Evolutionary conservation across 345 rosid genomes (phyloP).

Genomic region (Citrus inodora): DNA sequence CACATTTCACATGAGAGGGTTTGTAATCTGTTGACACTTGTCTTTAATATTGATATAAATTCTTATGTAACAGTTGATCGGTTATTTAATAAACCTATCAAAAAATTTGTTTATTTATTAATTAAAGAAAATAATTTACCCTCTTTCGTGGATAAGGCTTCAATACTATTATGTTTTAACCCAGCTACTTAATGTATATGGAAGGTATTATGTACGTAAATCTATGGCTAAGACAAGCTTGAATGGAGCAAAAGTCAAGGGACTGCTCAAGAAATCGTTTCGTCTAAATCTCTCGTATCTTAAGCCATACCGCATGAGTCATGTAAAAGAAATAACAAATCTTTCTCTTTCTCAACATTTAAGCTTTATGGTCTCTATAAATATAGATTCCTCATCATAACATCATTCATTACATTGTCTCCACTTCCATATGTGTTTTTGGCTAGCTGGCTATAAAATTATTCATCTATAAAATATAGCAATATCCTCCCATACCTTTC

Average conservation of each 20-base stretch:
- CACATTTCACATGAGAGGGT: too few species aligned
- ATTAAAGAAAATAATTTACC: too few species aligned
- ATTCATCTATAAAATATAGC: not conserved
- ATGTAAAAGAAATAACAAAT: slow-evolving; percentile 1
- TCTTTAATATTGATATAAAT: not conserved
- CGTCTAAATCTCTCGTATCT: slow-evolving; percentile 33
- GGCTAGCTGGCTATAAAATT: not conserved
- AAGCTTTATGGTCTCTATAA: slow-evolving; percentile 28
- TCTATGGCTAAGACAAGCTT: not conserved
- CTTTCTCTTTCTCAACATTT: not conserved
- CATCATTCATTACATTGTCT: not conserved
- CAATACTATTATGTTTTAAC: not conserved
- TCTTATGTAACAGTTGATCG: too few species aligned
- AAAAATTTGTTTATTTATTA: too few species aligned
- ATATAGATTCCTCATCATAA: slow-evolving; percentile 15
- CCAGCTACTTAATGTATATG: not conserved
- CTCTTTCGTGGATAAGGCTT: too few species aligned
- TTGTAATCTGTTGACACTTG: too few species aligned
- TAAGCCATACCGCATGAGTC: slow-evolving; percentile 29
- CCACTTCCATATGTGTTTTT: slow-evolving; percentile 10
- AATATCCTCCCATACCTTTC: not conserved
- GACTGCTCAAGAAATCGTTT: slow-evolving; percentile 26
- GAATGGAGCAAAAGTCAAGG: slow-evolving; percentile 23
- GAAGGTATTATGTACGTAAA: not conserved
- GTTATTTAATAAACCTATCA: too few species aligned